phyloP scores from a whole-genome alignment of 2,329 filamentous ascomycete species.

The Penicillium freii region DNA sequence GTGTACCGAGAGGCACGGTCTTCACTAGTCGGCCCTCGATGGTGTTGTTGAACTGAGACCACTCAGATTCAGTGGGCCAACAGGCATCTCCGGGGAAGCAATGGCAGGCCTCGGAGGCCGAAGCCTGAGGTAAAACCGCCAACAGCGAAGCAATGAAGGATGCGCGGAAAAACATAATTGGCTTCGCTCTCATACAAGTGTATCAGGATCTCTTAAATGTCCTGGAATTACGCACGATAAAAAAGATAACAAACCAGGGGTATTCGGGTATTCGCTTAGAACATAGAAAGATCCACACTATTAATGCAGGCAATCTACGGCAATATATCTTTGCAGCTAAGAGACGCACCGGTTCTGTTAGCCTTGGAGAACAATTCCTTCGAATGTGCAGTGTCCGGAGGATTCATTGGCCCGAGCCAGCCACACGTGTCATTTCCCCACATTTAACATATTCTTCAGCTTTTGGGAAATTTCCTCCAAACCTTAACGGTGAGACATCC shows the following conservation, averaged over 20 bases:
- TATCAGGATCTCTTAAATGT: not conserved
- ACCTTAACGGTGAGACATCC: not conserved
- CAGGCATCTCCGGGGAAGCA: slow-evolving; percentile 54
- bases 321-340: not conserved
- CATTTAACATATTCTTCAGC: not conserved
- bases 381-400: not conserved
- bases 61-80: slow-evolving; percentile 52
- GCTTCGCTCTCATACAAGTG: not conserved
- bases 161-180: not conserved
- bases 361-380: not conserved
- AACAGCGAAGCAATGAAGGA: slow-evolving; percentile 1
- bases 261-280: not conserved
- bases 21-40: slow-evolving; percentile 53
- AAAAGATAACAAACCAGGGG: not conserved
- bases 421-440: not conserved
- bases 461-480: not conserved
- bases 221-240: not conserved
- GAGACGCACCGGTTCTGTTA: not conserved
- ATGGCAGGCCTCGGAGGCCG: slow-evolving; percentile 35
- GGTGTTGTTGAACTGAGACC: slow-evolving; percentile 53
- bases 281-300: not conserved
- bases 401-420: not conserved
- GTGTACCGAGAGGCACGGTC: slow-evolving; percentile 52
- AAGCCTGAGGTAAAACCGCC: slow-evolving; percentile 1
- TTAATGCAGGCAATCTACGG: not conserved